Conservation (phyloP, 2,329 filamentous ascomycete species). For the Fusarium denticulatum region DNA sequence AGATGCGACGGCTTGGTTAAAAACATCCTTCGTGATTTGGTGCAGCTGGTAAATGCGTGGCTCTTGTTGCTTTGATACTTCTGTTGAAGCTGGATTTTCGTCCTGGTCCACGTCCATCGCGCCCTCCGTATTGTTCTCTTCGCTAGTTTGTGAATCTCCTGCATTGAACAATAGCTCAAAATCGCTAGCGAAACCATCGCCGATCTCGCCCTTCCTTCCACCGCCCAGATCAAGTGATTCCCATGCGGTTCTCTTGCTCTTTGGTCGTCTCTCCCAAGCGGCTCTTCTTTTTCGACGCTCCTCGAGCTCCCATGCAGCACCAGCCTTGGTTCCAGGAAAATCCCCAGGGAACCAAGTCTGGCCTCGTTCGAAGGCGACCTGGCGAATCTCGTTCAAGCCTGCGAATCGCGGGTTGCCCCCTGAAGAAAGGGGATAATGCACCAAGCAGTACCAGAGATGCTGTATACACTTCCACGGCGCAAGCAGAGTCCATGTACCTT, state of each 20-base stretch:
- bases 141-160: background rate
- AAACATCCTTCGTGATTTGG: conserved; percentile 43
- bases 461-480: conserved; percentile 91
- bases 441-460: conserved; percentile 85
- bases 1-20: conserved; percentile 44
- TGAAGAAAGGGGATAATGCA: conserved; percentile 82
- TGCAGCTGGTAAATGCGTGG: conserved; percentile 32
- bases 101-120: conserved; percentile 48
- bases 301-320: conserved; percentile 78
- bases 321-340: conserved; percentile 80
- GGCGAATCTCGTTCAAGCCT: conserved; percentile 80
- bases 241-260: conserved; percentile 83
- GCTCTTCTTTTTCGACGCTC: conserved; percentile 77
- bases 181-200: conserved; percentile 83
- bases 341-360: conserved; percentile 89
- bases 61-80: background rate
- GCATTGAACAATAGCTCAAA: conserved; percentile 74
- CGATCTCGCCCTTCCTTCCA: conserved; percentile 82
- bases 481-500: conserved; percentile 83
- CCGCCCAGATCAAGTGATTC: conserved; percentile 77
- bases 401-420: conserved; percentile 86
- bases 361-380: conserved; percentile 82
- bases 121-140: conserved; percentile 32
- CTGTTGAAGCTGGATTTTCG: background rate
- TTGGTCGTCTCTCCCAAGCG: conserved; percentile 81